Evolutionary conservation across 768 basidiomycete species (phyloP).

Genomic region (Serpula lacrymans): DNA sequence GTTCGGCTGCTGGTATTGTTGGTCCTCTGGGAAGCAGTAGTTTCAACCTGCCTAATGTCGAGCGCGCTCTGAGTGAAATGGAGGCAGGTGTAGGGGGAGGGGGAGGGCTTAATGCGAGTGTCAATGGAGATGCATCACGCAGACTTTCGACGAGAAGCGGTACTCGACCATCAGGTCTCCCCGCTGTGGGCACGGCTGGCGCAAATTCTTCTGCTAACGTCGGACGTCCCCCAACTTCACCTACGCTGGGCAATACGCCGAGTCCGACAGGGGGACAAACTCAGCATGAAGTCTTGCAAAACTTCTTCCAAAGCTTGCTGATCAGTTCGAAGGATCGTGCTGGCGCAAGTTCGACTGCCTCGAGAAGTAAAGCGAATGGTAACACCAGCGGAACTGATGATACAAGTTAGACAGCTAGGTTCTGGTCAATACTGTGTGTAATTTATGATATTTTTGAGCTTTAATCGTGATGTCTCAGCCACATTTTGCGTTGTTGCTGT

Average conservation of each 20-base stretch:
- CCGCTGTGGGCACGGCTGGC: conserved; percentile 34
- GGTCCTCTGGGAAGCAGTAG: conserved; percentile 89
- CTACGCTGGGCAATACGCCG: conserved; percentile 31
- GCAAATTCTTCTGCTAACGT: conserved; percentile 13
- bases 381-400: conserved; percentile 36
- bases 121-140: conserved; percentile 31
- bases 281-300: conserved; percentile 81
- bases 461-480: too few species aligned
- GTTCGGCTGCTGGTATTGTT: conserved; percentile 73
- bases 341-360: conserved; percentile 30
- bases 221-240: conserved; percentile 20
- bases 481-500: too few species aligned
- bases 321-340: conserved; percentile 65
- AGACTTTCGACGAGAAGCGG: conserved; percentile 26
- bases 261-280: conserved; percentile 53
- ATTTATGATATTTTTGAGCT: too few species aligned
- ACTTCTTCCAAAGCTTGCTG: conserved; percentile 83
- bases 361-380: conserved; percentile 30
- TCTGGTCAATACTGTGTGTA: too few species aligned
- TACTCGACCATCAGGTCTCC: conserved; percentile 33
- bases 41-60: conserved; percentile 83
- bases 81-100: conserved; percentile 50
- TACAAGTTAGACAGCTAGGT: conserved; percentile 30
- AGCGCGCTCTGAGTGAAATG: conserved; percentile 86
- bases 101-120: conserved; percentile 30